Conservation (phyloP, 805 yeast species). For the Candida parachauliodes region DNA sequence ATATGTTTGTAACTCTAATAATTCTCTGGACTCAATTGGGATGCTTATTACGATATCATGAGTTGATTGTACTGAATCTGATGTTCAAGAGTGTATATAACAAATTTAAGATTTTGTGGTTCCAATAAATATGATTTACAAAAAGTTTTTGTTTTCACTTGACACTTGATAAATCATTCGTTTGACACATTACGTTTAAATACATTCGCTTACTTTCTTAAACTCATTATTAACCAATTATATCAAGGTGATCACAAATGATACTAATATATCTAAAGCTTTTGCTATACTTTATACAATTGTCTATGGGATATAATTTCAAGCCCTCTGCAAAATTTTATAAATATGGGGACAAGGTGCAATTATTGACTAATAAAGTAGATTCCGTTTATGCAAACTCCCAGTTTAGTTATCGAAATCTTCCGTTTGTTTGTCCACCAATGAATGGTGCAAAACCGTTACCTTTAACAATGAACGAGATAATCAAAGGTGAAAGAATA, state of each 20-base stretch:
- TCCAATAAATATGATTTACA: too few relatives aligned
- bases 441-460: conserved; percentile 50
- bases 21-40: too few relatives aligned
- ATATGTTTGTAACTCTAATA: too few relatives aligned
- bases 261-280: conserved; percentile 1
- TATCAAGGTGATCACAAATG: neutral
- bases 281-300: conserved; percentile 1
- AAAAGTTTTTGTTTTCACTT: too few relatives aligned
- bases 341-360: conserved; percentile 55
- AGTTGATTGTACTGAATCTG: too few relatives aligned
- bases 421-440: conserved; percentile 80
- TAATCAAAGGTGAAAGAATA: conserved; percentile 75
- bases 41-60: too few relatives aligned
- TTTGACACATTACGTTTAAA: too few relatives aligned
- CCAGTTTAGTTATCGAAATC: conserved; percentile 72
- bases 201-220: neutral
- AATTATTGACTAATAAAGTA: conserved; percentile 69
- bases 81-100: too few relatives aligned
- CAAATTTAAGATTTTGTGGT: too few relatives aligned
- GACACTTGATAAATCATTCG: too few relatives aligned
- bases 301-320: conserved; percentile 17
- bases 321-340: conserved; percentile 38
- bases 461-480: conserved; percentile 70
- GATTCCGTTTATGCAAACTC: conserved; percentile 75
- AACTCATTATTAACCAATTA: too few relatives aligned